Conservation (phyloP, 2,329 filamentous ascomycete genomes). For the Cadophora luteo-olivacea region DNA sequence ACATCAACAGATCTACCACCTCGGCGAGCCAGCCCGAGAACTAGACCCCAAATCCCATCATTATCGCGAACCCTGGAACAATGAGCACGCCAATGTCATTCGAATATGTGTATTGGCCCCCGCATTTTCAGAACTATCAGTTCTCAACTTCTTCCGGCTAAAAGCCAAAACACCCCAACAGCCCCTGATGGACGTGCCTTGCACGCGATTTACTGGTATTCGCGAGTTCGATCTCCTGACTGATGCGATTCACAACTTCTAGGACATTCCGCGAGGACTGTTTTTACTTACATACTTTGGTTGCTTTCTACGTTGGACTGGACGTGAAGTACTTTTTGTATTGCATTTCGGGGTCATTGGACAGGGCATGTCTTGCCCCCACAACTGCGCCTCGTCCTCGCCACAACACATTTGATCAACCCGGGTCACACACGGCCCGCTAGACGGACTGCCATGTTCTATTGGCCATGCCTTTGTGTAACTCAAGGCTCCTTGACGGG, state of each 20-base stretch:
- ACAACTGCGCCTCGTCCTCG: background rate
- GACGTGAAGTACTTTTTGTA: background rate
- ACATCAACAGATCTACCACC: background rate
- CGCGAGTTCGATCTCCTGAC: background rate
- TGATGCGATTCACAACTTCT: background rate
- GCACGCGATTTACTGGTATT: background rate
- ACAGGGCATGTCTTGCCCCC: background rate
- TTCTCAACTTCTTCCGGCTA: background rate
- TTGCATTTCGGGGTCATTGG: background rate
- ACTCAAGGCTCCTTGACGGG: background rate
- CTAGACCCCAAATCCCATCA: background rate
- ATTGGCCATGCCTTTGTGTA: conserved; percentile 10
- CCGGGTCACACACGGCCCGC: background rate
- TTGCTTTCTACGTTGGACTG: no score
- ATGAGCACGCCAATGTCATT: background rate
- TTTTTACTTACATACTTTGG: background rate
- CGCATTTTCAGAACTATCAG: background rate
- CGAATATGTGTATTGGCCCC: background rate
- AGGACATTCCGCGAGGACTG: background rate
- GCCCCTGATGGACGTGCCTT: background rate
- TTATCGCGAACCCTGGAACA: background rate
- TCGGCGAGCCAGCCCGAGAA: background rate
- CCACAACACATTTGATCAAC: background rate
- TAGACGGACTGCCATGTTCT: background rate
- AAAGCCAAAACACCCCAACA: background rate